Percentiles rank a stretch among this genome's conserved stretches.
Evolutionary conservation across 2,329 filamentous ascomycete genomes (phyloP).

Genomic region (Biscogniauxia mediterranea): DNA sequence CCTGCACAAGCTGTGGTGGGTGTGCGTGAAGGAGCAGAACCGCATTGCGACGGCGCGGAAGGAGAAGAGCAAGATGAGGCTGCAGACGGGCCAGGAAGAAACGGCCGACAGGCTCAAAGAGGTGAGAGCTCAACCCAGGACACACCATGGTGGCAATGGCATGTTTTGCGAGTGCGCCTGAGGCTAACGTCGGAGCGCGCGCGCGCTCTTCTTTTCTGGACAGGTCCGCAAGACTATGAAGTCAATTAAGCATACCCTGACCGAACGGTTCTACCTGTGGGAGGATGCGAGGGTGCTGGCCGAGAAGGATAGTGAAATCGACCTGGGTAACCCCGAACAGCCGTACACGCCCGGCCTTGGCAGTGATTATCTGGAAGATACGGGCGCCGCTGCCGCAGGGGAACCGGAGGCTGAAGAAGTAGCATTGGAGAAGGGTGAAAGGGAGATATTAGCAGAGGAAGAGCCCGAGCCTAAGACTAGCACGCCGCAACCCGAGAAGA

Average conservation of each 20-base stretch:
- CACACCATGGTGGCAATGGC: not conserved
- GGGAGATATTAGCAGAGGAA: slow-evolving; percentile 7
- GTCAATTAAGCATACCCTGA: slow-evolving; percentile 79
- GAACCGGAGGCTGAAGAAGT: slow-evolving; percentile 8
- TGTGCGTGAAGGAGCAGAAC: slow-evolving; percentile 88
- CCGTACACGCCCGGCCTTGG: slow-evolving; percentile 47
- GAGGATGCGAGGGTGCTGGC: slow-evolving; percentile 70
- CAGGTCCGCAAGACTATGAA: slow-evolving; percentile 77
- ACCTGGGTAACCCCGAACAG: slow-evolving; percentile 50
- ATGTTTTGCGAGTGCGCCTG: not conserved
- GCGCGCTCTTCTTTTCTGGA: not conserved
- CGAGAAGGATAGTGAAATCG: slow-evolving; percentile 63
- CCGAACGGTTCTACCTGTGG: slow-evolving; percentile 87
- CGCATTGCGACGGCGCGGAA: slow-evolving; percentile 73
- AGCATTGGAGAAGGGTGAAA: slow-evolving; percentile 3
- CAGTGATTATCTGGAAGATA: slow-evolving; percentile 32
- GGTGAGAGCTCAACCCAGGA: slow-evolving; percentile 46
- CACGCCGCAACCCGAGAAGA: slow-evolving; percentile 8
- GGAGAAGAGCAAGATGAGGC: slow-evolving; percentile 65
- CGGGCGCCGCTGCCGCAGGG: not conserved
- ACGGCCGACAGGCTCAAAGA: slow-evolving; percentile 58
- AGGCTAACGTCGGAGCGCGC: slow-evolving; percentile 9
- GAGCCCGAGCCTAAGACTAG: not conserved
- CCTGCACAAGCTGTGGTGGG: slow-evolving; percentile 90
- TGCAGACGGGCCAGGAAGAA: slow-evolving; percentile 74